A percentile compares a stretch with the other conserved stretches of the same genome.
phyloP scores from a whole-genome alignment of 257 asterid genomes.

The Parsonsia alboflavescens region DNA sequence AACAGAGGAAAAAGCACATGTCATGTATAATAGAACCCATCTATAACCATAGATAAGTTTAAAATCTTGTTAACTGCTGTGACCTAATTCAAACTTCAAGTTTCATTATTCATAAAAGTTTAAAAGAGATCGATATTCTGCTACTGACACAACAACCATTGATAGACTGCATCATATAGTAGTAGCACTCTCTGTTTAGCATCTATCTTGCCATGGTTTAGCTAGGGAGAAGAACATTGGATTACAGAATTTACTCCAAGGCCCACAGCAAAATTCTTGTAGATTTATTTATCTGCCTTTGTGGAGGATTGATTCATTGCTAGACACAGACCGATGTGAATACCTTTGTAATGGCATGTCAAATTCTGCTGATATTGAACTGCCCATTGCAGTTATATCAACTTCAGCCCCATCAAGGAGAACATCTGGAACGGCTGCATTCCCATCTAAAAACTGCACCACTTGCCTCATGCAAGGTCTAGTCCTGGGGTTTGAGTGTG shows the following conservation, averaged over 20 bases:
- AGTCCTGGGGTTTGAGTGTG: constrained; percentile 30
- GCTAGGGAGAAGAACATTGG: not conserved
- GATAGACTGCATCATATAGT: no score
- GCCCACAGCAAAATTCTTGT: not conserved
- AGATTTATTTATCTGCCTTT: not conserved
- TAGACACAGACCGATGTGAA: not conserved
- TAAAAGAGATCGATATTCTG: no score
- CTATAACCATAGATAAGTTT: no score
- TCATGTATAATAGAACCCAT: no score
- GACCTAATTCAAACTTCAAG: no score
- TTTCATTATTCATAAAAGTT: no score
- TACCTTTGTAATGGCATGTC: not conserved
- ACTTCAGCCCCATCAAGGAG: not conserved
- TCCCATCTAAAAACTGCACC: constrained; percentile 36
- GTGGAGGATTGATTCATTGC: not conserved
- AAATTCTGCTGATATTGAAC: not conserved
- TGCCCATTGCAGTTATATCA: not conserved
- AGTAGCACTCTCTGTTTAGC: not conserved
- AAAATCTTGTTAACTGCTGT: no score
- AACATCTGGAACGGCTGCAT: constrained; percentile 32
- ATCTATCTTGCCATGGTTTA: no score
- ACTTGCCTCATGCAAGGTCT: constrained; percentile 51
- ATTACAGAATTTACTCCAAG: not conserved
- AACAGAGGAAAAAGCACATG: no score
- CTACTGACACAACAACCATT: no score